Evolutionary conservation across 352 stramenopile species (phyloP).

Genomic region (Pythium brassicae): DNA sequence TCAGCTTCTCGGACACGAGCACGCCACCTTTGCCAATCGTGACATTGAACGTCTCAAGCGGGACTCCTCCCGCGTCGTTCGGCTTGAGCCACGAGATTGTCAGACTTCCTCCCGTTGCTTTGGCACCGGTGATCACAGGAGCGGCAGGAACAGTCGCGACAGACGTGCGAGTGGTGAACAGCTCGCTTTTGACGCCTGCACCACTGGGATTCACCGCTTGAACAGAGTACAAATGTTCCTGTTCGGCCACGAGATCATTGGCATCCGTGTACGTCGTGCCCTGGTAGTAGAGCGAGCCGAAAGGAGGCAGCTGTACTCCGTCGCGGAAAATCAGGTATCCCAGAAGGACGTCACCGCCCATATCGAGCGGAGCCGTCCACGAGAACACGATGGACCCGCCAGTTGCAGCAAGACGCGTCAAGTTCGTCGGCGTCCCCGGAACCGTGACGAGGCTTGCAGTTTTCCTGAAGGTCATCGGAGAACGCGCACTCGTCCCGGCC

Average conservation of each 20-base stretch:
- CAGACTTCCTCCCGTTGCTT: constrained; percentile 25
- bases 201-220: constrained; percentile 36
- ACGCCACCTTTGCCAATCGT: not conserved
- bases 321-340: constrained; percentile 42
- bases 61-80: constrained; percentile 34
- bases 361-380: constrained; percentile 41
- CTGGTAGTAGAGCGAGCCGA: not conserved
- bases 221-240: constrained; percentile 38
- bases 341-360: constrained; percentile 29
- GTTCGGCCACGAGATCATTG: constrained; percentile 20
- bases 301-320: not conserved
- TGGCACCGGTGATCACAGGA: constrained; percentile 9
- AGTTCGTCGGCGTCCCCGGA: constrained; percentile 22
- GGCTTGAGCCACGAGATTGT: constrained; percentile 24
- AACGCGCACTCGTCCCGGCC: constrained; percentile 29
- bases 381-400: constrained; percentile 40
- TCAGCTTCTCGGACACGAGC: constrained; percentile 5
- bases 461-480: constrained; percentile 9
- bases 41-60: constrained; percentile 17
- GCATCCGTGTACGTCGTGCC: constrained; percentile 24
- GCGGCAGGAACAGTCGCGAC: constrained; percentile 19
- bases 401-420: constrained; percentile 9
- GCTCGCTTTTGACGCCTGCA: constrained; percentile 20
- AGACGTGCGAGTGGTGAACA: constrained; percentile 20
- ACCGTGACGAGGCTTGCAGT: constrained; percentile 20